These are phyloP conservation scores for Hortiboletus flavorubellus DNA, from an alignment of 768 basidiomycete genomes.

Conservation along the genomic window DNA sequence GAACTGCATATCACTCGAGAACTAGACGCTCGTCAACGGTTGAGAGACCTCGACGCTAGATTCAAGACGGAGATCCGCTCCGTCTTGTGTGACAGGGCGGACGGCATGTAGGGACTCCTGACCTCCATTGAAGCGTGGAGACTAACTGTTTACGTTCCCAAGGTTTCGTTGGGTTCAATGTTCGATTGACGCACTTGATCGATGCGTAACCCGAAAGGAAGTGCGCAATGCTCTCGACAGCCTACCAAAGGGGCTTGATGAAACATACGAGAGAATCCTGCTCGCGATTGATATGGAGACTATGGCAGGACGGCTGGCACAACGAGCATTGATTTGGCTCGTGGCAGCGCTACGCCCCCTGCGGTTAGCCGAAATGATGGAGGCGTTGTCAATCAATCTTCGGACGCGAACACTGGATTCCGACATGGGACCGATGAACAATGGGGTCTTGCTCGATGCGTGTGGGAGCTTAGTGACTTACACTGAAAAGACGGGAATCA, in stretches of 20 bases:
- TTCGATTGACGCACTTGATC: not conserved
- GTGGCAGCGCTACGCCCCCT: not conserved
- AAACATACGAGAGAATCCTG: slow-evolving; percentile 4
- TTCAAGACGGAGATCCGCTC: not conserved
- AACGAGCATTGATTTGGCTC: not conserved
- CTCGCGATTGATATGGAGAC: not conserved
- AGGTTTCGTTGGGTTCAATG: slow-evolving; percentile 6
- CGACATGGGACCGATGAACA: slow-evolving; percentile 2
- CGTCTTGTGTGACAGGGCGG: not conserved
- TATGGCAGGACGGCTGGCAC: not conserved
- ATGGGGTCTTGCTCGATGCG: not conserved
- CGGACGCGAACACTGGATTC: not conserved
- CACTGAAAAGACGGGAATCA: not conserved
- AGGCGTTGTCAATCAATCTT: slow-evolving; percentile 1
- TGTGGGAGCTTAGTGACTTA: slow-evolving; percentile 9
- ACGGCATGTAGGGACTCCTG: not conserved
- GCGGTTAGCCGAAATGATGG: not conserved
- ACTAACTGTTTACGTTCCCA: not conserved
- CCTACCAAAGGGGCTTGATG: not conserved
- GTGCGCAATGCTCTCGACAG: not conserved
- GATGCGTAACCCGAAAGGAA: not conserved
- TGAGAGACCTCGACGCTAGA: not conserved
- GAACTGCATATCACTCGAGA: not conserved
- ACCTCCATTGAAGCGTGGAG: not conserved
- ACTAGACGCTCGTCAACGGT: not conserved